Percentiles rank a stretch among this genome's conserved stretches.
phyloP scores from a whole-genome alignment of 306 rosid species.

The Pyrus betulifolia region DNA sequence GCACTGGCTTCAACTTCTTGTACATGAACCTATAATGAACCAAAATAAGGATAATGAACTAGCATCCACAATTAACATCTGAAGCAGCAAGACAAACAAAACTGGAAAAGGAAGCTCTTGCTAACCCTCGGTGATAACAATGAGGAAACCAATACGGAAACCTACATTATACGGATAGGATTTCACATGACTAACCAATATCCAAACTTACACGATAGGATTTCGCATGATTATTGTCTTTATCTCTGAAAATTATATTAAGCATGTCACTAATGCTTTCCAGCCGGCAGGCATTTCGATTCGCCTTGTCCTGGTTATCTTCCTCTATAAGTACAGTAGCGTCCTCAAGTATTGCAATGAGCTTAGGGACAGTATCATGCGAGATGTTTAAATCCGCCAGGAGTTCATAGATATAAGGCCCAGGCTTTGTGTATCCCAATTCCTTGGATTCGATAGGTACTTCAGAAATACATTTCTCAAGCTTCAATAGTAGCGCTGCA shows the following conservation, averaged over 20 bases:
- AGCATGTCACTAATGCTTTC: slow-evolving; percentile 60
- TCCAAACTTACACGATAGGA: slow-evolving; percentile 60
- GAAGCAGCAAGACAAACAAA: slow-evolving; percentile 9
- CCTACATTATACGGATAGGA: slow-evolving; percentile 55
- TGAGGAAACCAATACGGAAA: neutral
- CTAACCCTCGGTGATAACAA: neutral
- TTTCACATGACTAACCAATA: slow-evolving; percentile 35
- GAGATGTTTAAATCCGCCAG: slow-evolving; percentile 81
- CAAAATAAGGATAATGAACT: slow-evolving; percentile 3
- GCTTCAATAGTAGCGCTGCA: slow-evolving; percentile 87
- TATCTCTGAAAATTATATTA: slow-evolving; percentile 52
- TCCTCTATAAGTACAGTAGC: slow-evolving; percentile 78
- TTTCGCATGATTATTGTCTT: slow-evolving; percentile 56
- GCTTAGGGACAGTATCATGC: slow-evolving; percentile 47
- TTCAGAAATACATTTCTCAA: slow-evolving; percentile 85
- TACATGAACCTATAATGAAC: slow-evolving; percentile 67
- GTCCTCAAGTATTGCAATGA: slow-evolving; percentile 38
- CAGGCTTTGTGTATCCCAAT: slow-evolving; percentile 80
- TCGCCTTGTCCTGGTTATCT: slow-evolving; percentile 58
- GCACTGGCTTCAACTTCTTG: slow-evolving; percentile 59
- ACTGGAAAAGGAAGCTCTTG: slow-evolving; percentile 12
- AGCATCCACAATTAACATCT: neutral
- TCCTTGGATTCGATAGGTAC: slow-evolving; percentile 81
- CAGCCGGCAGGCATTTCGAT: slow-evolving; percentile 56
- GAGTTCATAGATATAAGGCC: slow-evolving; percentile 72